Base-by-base conservation (phyloP, 2,329 filamentous ascomycete species). In the Pestalotiopsis fici region DNA sequence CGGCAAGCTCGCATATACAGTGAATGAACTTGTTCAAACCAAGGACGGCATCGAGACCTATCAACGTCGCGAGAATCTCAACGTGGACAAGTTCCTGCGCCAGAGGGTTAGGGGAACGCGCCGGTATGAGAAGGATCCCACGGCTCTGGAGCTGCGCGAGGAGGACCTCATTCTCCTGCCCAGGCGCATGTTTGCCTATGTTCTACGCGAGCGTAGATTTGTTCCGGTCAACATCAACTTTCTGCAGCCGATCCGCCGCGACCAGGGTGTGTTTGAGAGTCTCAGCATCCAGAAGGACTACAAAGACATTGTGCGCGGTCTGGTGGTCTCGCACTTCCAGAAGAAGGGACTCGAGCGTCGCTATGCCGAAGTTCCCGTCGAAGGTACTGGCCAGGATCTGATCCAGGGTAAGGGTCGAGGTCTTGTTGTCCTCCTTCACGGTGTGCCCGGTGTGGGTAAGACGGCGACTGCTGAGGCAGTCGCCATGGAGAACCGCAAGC, bases 391-490 rank as follows among this genome's bases (percentile, higher is more conserved):
- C 55, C 79, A 82, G 71, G 82, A 85, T 70, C 68, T 85, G 7
- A 81, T 85, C 59, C 77, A 79, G 64, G 82, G 82, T 69, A 85
- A 85, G 70, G 82, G 81, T 0, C 76, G 78, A 1, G 83, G 83
- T 4, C 72, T 85, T 0, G 77, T 84, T 2, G 76, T 85, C 0
- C 72, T 86, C 0, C 74, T 86, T 0, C 83, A 85, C 66, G 83
- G 84, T 28, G 78, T 81, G 0, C 83, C 83, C 0, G 83, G 83
- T 28, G 82, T 85, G 0, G 83, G 83, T 4, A 86, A 86, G 75
- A 86, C 84, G 0, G 78, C 81, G 0, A 85, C 84, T 0, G 83
- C 83, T 1, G 78, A 83, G 68, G 80, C 79, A 1, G 76, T 82
- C 1, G 81, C 81, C 1, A 78, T 79, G 75, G 77, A 78, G 65